Conservation (phyloP, 139 green algal species). For the Raphidocelis subcapitata region DNA sequence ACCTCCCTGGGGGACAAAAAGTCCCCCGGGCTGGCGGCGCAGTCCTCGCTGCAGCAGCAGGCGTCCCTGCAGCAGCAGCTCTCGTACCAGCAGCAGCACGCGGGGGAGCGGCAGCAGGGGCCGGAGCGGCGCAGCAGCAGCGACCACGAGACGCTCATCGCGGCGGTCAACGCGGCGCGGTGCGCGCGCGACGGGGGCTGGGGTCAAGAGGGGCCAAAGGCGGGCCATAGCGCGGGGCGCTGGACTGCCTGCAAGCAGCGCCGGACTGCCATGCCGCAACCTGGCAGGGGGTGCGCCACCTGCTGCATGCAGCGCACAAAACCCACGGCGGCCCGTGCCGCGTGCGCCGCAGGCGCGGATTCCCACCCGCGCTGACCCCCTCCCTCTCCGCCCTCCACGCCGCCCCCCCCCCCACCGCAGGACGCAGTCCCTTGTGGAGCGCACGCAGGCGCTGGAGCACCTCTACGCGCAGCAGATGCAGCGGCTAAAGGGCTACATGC, state of each 20-base stretch:
- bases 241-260: no score
- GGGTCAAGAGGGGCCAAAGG: background rate
- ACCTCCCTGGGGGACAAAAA: background rate
- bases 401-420: background rate
- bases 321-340: no score
- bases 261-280: no score
- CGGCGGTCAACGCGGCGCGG: no score
- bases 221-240: background rate
- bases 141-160: no score
- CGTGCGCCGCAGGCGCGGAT: no score
- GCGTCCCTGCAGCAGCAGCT: slow-evolving; percentile 8
- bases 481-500: slow-evolving; percentile 34
- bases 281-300: no score
- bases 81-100: slow-evolving; percentile 1
- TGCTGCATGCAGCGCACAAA: no score
- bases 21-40: no score
- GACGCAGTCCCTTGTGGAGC: slow-evolving; percentile 34
- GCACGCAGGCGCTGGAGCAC: slow-evolving; percentile 60
- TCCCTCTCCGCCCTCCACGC: no score
- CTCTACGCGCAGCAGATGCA: slow-evolving; percentile 43
- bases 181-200: background rate
- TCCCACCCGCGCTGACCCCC: no score
- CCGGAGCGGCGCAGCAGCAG: background rate
- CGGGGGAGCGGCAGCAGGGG: background rate
- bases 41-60: no score